Evolutionary conservation across 345 rosid genomes (phyloP).

Genomic region (Barbarea vulgaris): DNA sequence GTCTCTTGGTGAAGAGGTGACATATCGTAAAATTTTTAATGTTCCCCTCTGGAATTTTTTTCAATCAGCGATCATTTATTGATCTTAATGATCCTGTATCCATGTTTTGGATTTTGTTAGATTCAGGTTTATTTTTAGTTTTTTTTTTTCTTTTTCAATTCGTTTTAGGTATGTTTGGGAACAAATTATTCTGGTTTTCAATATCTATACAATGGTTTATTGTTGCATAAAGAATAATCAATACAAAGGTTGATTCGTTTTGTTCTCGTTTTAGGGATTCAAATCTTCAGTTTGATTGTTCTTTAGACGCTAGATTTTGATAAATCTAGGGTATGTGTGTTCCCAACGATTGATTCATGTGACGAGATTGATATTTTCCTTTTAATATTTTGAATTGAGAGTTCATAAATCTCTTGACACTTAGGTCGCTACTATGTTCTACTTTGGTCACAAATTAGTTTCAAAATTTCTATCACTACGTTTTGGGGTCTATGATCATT

Average conservation of each 20-base stretch:
- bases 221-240: background rate
- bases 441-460: background rate
- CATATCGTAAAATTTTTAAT: background rate
- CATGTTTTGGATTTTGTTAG: background rate
- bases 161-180: background rate
- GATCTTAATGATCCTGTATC: background rate
- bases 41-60: background rate
- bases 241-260: background rate
- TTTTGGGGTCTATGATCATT: background rate
- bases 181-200: background rate
- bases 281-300: background rate
- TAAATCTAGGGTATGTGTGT: background rate
- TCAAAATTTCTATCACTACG: background rate
- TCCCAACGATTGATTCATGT: background rate
- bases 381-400: background rate
- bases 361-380: background rate
- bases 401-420: background rate
- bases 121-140: background rate
- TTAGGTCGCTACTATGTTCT: background rate
- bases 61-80: background rate
- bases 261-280: background rate
- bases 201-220: too few species aligned
- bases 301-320: background rate
- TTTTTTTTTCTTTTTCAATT: background rate
- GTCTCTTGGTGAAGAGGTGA: conserved; percentile 23